phyloP scores from a whole-genome alignment of 164 flowering plant genomes.

The Cinnamomum chago region DNA sequence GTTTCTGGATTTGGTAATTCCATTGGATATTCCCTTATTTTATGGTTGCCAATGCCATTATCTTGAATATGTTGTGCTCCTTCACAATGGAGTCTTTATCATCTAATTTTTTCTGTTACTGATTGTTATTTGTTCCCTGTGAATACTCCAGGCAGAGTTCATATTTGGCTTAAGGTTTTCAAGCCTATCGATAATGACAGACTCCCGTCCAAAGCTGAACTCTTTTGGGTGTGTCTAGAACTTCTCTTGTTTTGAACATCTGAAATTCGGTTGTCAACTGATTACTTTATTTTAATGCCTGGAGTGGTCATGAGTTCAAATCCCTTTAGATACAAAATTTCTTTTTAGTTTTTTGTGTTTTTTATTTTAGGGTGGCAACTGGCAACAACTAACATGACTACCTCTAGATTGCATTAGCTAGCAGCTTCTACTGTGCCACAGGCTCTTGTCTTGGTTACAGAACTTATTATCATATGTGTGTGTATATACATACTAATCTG shows the following conservation, averaged over 20 bases:
- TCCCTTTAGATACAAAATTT: not conserved
- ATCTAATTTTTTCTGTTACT: not conserved
- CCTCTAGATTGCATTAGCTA: too few species aligned
- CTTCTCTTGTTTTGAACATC: not conserved
- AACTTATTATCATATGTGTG: too few species aligned
- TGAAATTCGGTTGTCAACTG: not conserved
- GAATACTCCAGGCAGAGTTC: constrained; percentile 41
- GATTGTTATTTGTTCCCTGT: constrained; percentile 5
- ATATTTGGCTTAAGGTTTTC: constrained; percentile 66
- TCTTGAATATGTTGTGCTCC: not conserved
- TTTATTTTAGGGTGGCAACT: too few species aligned
- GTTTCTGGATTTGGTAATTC: not conserved
- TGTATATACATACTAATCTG: too few species aligned
- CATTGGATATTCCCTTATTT: not conserved
- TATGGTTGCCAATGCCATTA: not conserved
- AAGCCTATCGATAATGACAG: constrained; percentile 49
- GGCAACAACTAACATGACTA: too few species aligned
- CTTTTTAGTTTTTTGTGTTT: too few species aligned
- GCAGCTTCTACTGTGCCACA: too few species aligned
- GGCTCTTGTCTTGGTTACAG: too few species aligned
- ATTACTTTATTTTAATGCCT: too few species aligned
- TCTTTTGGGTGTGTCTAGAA: constrained; percentile 43
- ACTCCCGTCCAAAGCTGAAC: constrained; percentile 37
- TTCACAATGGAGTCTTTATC: not conserved
- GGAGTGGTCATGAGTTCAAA: not conserved